Evolutionary conservation across 1,284 basidiomycete genomes (phyloP), one percentile per base, ranked within the genome.

Genomic region (Austroboletus novae-zelandiae): DNA sequence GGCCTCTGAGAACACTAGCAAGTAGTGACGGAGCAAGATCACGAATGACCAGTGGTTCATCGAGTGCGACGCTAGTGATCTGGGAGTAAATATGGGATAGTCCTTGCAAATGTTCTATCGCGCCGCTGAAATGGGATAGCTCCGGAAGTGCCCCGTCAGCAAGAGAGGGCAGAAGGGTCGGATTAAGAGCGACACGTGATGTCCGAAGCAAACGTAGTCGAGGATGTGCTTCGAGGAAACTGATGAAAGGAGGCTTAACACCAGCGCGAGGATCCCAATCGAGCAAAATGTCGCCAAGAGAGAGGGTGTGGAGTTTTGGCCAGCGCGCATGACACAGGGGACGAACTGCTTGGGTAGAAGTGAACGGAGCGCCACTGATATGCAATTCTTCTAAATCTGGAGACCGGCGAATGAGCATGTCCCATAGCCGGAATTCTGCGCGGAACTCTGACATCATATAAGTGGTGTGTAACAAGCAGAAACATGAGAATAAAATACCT

Each of bases 211-310:
- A 71, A 47, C 79, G 72, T 3, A 89, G 67, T n/a, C 61, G 60
- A 20, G 75, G 72, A 58, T 89, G 86, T 1, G 74, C 76, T 50
- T 84, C 82, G n/a, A 89, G 74, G 61, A 89, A 89, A 5, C 71
- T 58, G 50, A 83, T 71, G 57, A 89, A 84, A 0, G 83, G 78
- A 17, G 76, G 71, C 49, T 78, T 78, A 29, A 73, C 67, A 1
- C 71, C 66, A 15, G 66, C 60, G 9, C 51, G 59, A 14, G 62
- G 61, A 41, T 67, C 68, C 72, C 79, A 77, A 58, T 83, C 81
- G 40, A 84, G 73, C 3, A 79, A 72, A 29, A 87, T 74, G 56
- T 88, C 83, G 0, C 85, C 84, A 5, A 88, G 69, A 7, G 72
- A 69, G 10, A 88, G 72, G 32, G 75, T 72, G 32, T 74, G 77